phyloP scores from a whole-genome alignment of 371 early-diverging fungal species.

The Gilbertella persicaria region DNA sequence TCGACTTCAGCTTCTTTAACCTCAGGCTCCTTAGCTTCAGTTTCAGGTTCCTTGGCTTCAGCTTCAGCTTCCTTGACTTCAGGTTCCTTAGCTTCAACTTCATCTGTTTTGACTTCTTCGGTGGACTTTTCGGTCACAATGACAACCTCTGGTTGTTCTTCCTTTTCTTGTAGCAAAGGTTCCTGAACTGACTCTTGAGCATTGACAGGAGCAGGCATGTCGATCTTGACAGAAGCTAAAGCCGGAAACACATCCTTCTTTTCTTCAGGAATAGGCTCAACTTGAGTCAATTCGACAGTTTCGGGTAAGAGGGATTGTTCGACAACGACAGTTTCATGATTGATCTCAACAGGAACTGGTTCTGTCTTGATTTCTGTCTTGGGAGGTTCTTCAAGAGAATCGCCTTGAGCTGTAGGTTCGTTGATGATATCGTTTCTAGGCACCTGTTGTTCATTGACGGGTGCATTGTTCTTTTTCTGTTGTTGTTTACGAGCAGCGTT shows the following conservation, averaged over 20 bases:
- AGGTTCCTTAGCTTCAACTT: background rate
- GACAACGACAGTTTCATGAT: background rate
- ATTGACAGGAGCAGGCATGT: background rate
- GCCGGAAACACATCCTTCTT: background rate
- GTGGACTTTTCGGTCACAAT: background rate
- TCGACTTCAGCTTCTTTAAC: background rate
- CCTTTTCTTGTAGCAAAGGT: conserved; percentile 4
- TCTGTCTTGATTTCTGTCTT: conserved; percentile 5
- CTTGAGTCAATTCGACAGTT: background rate
- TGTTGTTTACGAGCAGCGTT: conserved; percentile 15
- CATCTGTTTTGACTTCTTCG: background rate
- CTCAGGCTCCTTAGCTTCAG: background rate
- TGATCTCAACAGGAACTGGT: background rate
- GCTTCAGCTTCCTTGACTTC: background rate
- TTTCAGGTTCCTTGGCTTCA: background rate
- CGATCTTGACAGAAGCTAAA: background rate
- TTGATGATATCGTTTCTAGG: background rate
- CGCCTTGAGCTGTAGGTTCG: background rate
- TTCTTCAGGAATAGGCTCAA: conserved; percentile 2
- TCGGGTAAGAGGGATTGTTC: conserved; percentile 6
- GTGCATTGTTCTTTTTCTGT: conserved; percentile 8
- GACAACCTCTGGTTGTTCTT: conserved; percentile 1
- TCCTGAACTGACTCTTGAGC: background rate
- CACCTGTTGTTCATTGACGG: background rate
- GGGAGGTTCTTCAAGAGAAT: conserved; percentile 6